phyloP scores from a whole-genome alignment of 768 basidiomycete species.

The Hygrocybe coccinea region DNA sequence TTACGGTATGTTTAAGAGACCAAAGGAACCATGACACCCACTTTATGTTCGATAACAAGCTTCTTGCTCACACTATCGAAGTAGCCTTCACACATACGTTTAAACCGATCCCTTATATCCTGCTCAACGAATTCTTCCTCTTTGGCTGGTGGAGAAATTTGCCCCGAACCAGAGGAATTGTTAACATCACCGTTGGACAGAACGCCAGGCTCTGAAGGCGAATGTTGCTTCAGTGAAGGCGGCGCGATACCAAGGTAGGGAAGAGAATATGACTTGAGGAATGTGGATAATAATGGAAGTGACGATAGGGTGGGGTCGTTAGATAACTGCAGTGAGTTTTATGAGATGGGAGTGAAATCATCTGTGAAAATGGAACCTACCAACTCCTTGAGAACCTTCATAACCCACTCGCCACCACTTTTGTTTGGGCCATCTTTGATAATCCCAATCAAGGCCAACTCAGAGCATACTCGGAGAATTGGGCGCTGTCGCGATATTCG shows the following conservation, averaged over 20 bases:
- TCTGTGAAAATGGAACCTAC: conserved; percentile 41
- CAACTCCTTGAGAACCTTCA: conserved; percentile 79
- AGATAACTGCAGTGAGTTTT: conserved; percentile 54
- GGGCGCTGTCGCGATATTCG: conserved; percentile 81
- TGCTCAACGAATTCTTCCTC: conserved; percentile 77
- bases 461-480: conserved; percentile 79
- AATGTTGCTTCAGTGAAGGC: conserved; percentile 52
- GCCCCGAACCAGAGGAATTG: conserved; percentile 21
- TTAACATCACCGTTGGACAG: conserved; percentile 39
- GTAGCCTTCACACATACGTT: conserved; percentile 89
- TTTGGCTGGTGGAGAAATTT: conserved; percentile 39
- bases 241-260: conserved; percentile 81
- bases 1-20: too few species aligned
- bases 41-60: conserved; percentile 86
- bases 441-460: conserved; percentile 83
- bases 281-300: conserved; percentile 83
- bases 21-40: conserved; percentile 31
- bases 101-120: conserved; percentile 83
- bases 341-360: neutral
- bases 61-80: conserved; percentile 91
- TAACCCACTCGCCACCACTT: conserved; percentile 86
- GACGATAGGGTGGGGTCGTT: conserved; percentile 85
- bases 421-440: conserved; percentile 65
- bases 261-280: conserved; percentile 86
- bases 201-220: conserved; percentile 52